Evolutionary conservation across 1,284 basidiomycete genomes (phyloP), one percentile per base, ranked within the genome.

Genomic region (Fomitopsis betulina): DNA sequence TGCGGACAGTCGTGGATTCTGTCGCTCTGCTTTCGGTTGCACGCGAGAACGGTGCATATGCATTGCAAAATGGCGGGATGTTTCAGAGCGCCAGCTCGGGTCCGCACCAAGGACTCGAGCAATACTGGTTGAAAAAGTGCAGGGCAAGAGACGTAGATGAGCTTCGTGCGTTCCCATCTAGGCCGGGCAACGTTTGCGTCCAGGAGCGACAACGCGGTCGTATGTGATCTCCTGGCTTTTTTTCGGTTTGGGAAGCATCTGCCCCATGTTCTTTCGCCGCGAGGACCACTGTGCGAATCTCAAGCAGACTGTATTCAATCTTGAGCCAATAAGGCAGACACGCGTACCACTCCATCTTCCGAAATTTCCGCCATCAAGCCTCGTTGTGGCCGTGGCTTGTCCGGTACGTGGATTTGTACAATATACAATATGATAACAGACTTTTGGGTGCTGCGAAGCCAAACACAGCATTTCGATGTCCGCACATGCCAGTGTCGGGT

Each of bases 401-500:
- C 32, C 15, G 17, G 49, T 51, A 35, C 49, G 49, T 51, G 45
- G 2, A 47, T 10, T 47, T 21, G 13, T 30, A 27, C 45, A 43
- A 25, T 21, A 51, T 30, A 27, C 45, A 43, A 25, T 21, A 51
- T 19, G 49, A 35, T 51, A 35, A 50, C 47, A 27, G 47, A 1
- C 27, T 43, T 50, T 23, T 50, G 47, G 17, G 49, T 51, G 49
- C 49, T 19, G 49, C 25, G 49, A 51, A 19, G 33, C 32, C 32
- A n/a, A 23, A 51, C 49, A 51, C 49, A 51, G 49, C 49, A 51
- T 33, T 51, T 51, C 33, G 49, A 33, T 51, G 49, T 51, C 49
- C 49, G 33, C 49, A 15, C 49, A 30, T 19, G 19, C 32, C 49
- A 37, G 30, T 35, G 49, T 37, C 49, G 49, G 49, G n/a, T 51